Conservation (phyloP, 805 yeast genomes). For the Candida namnaoensis region DNA sequence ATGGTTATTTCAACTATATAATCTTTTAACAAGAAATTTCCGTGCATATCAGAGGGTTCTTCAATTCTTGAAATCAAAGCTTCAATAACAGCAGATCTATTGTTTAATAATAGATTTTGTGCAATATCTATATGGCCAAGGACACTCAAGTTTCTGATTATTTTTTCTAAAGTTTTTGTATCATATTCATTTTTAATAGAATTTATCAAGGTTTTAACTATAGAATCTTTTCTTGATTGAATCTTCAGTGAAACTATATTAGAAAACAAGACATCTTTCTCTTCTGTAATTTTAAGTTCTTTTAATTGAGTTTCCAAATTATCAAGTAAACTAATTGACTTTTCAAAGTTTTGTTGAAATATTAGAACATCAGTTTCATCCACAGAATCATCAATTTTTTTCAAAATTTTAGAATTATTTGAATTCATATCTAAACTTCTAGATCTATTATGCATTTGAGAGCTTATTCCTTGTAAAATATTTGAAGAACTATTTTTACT, state of each 20-base stretch:
- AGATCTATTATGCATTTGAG: conserved; percentile 53
- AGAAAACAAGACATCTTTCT: conserved; percentile 19
- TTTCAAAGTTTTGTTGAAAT: conserved; percentile 48
- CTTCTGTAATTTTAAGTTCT: conserved; percentile 4
- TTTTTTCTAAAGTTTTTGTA: conserved; percentile 17
- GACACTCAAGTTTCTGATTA: conserved; percentile 23
- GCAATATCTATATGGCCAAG: conserved; percentile 41
- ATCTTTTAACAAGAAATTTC: conserved; percentile 32
- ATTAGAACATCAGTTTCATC: conserved; percentile 65
- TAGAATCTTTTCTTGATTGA: conserved; percentile 19
- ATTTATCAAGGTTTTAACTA: conserved; percentile 25
- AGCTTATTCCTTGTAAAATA: conserved; percentile 46
- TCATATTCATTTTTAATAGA: conserved; percentile 20
- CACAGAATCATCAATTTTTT: conserved; percentile 47
- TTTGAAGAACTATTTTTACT: conserved; percentile 23
- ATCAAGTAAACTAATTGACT: conserved; percentile 26
- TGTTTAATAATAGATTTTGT: conserved; percentile 35
- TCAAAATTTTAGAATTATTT: conserved; percentile 35
- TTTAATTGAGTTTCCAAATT: conserved; percentile 23
- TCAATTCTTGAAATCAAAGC: conserved; percentile 38
- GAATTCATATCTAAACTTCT: conserved; percentile 36
- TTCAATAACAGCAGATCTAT: conserved; percentile 37
- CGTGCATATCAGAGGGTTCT: conserved; percentile 35
- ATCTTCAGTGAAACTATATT: conserved; percentile 25
- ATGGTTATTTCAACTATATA: conserved; percentile 56